Conservation (phyloP, 306 rosid genomes). For the Medicago arabica region DNA sequence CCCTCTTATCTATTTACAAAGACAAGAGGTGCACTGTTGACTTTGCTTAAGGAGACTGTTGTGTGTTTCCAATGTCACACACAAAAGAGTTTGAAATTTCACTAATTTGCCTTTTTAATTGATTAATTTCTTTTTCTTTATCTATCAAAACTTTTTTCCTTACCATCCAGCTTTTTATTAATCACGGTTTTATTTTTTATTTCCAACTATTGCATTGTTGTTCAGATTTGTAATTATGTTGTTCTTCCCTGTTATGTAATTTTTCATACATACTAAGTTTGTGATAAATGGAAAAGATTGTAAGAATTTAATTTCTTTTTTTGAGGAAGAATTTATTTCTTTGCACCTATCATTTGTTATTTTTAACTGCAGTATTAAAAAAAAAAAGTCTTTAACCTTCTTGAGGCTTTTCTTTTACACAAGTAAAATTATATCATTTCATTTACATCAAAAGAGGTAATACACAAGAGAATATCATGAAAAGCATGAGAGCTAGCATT, state of each 20-base stretch:
- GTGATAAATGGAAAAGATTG: not conserved
- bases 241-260: not conserved
- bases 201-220: not conserved
- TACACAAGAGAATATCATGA: too few species aligned
- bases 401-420: too few species aligned
- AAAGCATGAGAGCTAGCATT: too few species aligned
- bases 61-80: not conserved
- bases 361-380: too few species aligned
- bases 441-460: too few species aligned
- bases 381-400: too few species aligned
- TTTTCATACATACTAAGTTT: not conserved
- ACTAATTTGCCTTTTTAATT: conserved; percentile 1
- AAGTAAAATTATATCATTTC: too few species aligned
- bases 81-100: not conserved
- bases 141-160: not conserved
- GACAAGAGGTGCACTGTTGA: conserved; percentile 73
- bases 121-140: conserved; percentile 7
- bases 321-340: too few species aligned
- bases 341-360: not conserved
- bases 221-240: conserved; percentile 3
- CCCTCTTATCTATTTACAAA: conserved; percentile 51
- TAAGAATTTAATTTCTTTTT: not conserved
- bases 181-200: not conserved
- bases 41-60: conserved; percentile 23
- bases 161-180: not conserved